A percentile compares a stretch with the other conserved stretches of the same genome.
Evolutionary conservation across 345 rosid species (phyloP).

Genomic region (Geranium rotundifolium): DNA sequence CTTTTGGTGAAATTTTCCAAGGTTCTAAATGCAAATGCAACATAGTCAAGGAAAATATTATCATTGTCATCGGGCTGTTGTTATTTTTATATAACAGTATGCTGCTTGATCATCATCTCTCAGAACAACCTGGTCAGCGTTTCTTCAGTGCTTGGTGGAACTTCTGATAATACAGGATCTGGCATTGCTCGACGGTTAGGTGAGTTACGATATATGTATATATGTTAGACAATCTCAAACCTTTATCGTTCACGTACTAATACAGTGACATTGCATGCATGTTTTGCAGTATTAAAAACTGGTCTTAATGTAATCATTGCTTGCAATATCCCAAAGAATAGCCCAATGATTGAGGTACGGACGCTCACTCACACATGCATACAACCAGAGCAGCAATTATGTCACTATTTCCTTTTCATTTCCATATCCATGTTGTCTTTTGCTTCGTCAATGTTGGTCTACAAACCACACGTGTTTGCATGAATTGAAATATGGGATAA

Average conservation of each 20-base stretch:
- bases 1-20: too few species aligned
- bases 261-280: neutral
- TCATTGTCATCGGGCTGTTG: neutral
- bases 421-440: neutral
- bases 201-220: slow-evolving; percentile 5
- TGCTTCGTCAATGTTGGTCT: neutral
- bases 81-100: neutral
- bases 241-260: neutral
- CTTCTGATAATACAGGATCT: slow-evolving; percentile 79
- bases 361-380: neutral
- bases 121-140: slow-evolving; percentile 68
- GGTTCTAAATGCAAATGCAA: too few species aligned
- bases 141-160: slow-evolving; percentile 62
- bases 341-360: slow-evolving; percentile 66
- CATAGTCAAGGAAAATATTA: too few species aligned
- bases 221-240: neutral
- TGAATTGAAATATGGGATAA: neutral
- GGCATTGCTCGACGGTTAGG: slow-evolving; percentile 87
- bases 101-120: neutral
- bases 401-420: neutral
- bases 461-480: neutral
- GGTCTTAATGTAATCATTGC: slow-evolving; percentile 68
- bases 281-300: slow-evolving; percentile 59
- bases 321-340: slow-evolving; percentile 81
- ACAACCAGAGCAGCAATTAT: neutral